Base-by-base conservation (phyloP, 73 alveolate genomes). In the Paramecium caudatum region DNA sequence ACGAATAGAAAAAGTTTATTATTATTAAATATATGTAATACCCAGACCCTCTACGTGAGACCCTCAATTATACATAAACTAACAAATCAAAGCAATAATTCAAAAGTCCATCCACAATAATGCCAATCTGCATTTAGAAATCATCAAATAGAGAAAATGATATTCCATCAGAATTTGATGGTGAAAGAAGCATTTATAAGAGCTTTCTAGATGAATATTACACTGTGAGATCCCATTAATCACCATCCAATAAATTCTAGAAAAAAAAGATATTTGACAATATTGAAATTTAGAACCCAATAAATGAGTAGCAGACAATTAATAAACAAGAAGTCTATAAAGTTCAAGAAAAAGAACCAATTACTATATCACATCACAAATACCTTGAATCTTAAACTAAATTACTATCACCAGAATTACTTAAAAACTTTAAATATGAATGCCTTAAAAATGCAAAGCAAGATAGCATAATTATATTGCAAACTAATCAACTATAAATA, bases 131-230 rank as follows among this genome's bases (percentile, higher is more conserved):
- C 30, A 10, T 55, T 27, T 27, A 55, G 17, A 10, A 55, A 43
- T 27, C 46, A 3, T 27, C 46, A 2, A 55, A 55, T 55, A 55
- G 41, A 2, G 80, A 55, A 27, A 55, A 55, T 23, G 80, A 55
- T 27, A 2, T 55, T 23, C 80, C 80, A 19, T 6, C 23, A 55
- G 80, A 55, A 23, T 55, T 55, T 55, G 80, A 55, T 23, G 80
- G 80, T 27, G 80, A 55, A 10, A 55, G 30, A 23, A 55, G 80
- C 80, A 55, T 55, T 1, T 55, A 55, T 27, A 55, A 55, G 12
- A 55, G 80, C n/a, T 55, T 55, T 5, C 23, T 55, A 55, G 80
- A 55, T 55, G 80, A 55, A 0, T 55, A 55, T 55, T 55, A 55
- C 80, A 55, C 46, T 55, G 80, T 55, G 7, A 55, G 80, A 55